These are phyloP conservation scores for Lobosporangium transversale DNA, from an alignment of 192 early-diverging fungal genomes.

Conservation along the genomic window DNA sequence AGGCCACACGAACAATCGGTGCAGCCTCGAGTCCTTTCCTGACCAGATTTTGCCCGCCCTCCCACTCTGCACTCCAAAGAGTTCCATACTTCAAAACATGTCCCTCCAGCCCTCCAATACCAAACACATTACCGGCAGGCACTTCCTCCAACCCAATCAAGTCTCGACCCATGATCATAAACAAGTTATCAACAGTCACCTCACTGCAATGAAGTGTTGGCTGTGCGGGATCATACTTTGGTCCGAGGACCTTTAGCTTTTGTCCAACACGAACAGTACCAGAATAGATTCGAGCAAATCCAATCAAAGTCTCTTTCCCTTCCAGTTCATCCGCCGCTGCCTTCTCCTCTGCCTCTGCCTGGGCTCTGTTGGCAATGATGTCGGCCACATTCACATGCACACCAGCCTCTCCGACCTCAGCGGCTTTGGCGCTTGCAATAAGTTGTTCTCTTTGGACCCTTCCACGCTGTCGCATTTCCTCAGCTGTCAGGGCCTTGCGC, in stretches of 20 bases:
- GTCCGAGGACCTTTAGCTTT: conserved; percentile 87
- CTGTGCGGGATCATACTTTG: conserved; percentile 86
- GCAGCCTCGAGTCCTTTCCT: conserved; percentile 69
- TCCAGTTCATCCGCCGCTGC: conserved; percentile 50
- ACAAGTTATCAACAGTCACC: conserved; percentile 81
- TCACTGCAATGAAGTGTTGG: conserved; percentile 71
- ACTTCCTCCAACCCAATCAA: conserved; percentile 84
- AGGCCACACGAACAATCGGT: conserved; percentile 96
- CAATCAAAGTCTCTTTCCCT: conserved; percentile 80
- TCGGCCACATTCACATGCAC: conserved; percentile 41
- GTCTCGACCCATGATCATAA: conserved; percentile 98
- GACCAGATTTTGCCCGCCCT: conserved; percentile 81
- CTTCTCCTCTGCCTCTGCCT: conserved; percentile 37
- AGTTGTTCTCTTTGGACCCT: conserved; percentile 58
- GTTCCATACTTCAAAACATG: conserved; percentile 97
- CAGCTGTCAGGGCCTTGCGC: conserved; percentile 78
- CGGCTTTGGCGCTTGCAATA: conserved; percentile 48
- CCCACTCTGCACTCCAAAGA: conserved; percentile 72
- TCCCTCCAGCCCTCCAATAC: conserved; percentile 87
- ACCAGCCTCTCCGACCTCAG: conserved; percentile 31
- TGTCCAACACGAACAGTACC: conserved; percentile 91
- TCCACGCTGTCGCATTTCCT: conserved; percentile 88
- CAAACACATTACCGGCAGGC: conserved; percentile 96
- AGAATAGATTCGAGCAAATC: conserved; percentile 95
- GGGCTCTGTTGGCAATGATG: conserved; percentile 24